Base-by-base conservation (phyloP, 2,329 filamentous ascomycete genomes). In the Cercospora janseana region DNA sequence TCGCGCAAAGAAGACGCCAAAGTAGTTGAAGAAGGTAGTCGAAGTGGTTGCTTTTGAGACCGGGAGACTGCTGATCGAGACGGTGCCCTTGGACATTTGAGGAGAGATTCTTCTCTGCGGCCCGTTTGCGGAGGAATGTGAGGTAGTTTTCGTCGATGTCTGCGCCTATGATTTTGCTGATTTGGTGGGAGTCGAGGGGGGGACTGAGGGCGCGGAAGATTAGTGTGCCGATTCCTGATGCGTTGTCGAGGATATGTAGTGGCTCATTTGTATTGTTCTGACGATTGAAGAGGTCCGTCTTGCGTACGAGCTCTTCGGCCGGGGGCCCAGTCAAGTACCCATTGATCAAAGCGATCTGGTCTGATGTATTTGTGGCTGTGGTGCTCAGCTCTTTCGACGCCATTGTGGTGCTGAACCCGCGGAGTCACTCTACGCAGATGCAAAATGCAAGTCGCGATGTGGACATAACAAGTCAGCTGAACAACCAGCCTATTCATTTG, bases 311-410 rank as follows among this genome's bases (percentile, higher is more conserved):
- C 24, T 45, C 42, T 34, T 24, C 6, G 8, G 42, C 42, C 10
- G 42, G 42, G 16, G 42, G 42, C 4, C 42, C 42, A 5, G 43
- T 46, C 6, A 46, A 2, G 31, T 26, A 13, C 16, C 35, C 43
- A 7, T 46, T 46, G 31, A 46, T 46, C 18, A 35, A 21, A 12
- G 43, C 43, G n/a, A 46, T 37, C 9, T 46, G 28, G 9, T 46
- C 20, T 3, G 43, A 46, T 10, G 43, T 31, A 6, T 46, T 46
- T 10, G 43, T 46, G 4, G 43, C 43, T n/a, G 29, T 46, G 5
- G 31, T 35, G 21, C 29, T 37, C 12, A 46, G 10, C 24, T 34
- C 9, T 35, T 31, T 23, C 10, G 10, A 24, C 3, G 28, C 43
- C 43, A 46, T 46, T 7, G 13, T 8, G 42, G 16, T 21, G 42